Percentiles rank a stretch among this genome's conserved stretches.
These are phyloP conservation scores for Royoungia palumana DNA, from an alignment of 768 basidiomycete species.

Conservation along the genomic window DNA sequence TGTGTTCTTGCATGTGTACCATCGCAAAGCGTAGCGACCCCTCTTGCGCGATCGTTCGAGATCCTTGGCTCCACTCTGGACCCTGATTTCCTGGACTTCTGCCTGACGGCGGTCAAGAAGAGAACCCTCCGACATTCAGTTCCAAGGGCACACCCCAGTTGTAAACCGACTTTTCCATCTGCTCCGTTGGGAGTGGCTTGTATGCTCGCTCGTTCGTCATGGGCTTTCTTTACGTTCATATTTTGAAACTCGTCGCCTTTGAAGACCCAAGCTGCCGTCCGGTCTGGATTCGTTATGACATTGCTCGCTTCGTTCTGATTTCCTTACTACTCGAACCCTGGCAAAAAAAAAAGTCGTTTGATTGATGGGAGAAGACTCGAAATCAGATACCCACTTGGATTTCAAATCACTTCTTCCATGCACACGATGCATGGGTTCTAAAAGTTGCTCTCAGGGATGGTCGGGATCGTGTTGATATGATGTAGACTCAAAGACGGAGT, in stretches of 20 bases:
- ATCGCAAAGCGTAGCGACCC: background rate
- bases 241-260: background rate
- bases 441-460: background rate
- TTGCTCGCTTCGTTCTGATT: background rate
- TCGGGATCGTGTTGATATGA: background rate
- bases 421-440: background rate
- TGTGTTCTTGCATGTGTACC: too few species aligned
- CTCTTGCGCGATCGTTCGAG: background rate
- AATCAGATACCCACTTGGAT: slow-evolving; percentile 4
- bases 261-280: background rate
- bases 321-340: background rate
- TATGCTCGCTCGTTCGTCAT: background rate
- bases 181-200: too few species aligned
- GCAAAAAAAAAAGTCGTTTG: slow-evolving; percentile 1
- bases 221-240: background rate
- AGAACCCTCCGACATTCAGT: too few species aligned
- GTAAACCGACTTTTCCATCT: background rate
- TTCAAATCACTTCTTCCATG: slow-evolving; percentile 13
- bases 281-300: background rate
- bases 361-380: background rate
- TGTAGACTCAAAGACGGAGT: background rate
- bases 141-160: too few species aligned
- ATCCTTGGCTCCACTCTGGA: too few species aligned
- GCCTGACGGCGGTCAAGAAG: too few species aligned
- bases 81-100: too few species aligned